Conservation (phyloP, 345 rosid species). For the Citrus medica region DNA sequence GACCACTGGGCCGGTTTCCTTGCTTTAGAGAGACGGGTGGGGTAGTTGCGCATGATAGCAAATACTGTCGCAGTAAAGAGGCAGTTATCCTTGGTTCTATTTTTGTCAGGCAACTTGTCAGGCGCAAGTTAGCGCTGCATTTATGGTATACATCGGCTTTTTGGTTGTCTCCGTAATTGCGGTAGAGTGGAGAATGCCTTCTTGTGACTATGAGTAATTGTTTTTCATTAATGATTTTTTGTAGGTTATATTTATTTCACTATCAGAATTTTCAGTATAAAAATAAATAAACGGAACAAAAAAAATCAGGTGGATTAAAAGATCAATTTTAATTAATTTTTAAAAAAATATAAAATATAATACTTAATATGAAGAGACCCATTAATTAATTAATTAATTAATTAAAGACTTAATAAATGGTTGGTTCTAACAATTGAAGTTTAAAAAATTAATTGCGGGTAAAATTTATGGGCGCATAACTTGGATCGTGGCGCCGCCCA, state of each 20-base stretch:
- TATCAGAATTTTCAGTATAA: no score
- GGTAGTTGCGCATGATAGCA: constrained; percentile 8
- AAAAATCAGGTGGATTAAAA: no score
- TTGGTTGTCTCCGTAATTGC: not conserved
- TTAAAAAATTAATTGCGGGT: constrained; percentile 1
- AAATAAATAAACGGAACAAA: no score
- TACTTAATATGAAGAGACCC: no score
- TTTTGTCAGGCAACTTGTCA: constrained; percentile 22
- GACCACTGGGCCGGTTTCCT: not conserved
- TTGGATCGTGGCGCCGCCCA: constrained; percentile 32
- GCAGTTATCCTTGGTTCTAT: constrained; percentile 10
- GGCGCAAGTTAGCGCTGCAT: constrained; percentile 6
- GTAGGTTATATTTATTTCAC: no score
- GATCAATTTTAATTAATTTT: no score
- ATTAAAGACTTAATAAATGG: not conserved
- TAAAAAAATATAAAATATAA: no score
- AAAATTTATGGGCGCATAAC: constrained; percentile 30
- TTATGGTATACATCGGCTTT: not conserved
- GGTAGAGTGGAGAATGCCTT: not conserved
- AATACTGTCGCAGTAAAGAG: not conserved
- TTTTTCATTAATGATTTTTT: no score
- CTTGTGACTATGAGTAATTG: no score
- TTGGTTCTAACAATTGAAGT: not conserved
- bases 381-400: no score
- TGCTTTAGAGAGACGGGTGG: not conserved